phyloP scores from a whole-genome alignment of 2,329 filamentous ascomycete species.

The Phialophora chinensis region DNA sequence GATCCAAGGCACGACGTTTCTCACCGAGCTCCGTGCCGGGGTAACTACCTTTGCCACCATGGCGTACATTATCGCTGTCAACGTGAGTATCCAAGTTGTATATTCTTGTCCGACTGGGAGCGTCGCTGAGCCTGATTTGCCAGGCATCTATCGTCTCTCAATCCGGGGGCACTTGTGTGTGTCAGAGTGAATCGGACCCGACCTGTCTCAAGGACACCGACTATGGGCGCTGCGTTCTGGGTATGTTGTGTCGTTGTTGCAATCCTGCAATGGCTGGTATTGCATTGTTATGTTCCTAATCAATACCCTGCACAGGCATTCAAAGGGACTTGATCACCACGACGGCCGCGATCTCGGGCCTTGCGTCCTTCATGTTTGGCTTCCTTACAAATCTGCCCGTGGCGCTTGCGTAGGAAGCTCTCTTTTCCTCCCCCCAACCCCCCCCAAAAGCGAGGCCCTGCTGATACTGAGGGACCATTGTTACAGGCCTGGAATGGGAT shows the following conservation, averaged over 20 bases:
- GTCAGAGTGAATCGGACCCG: slow-evolving; percentile 53
- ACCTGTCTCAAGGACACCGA: slow-evolving; percentile 55
- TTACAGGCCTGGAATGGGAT: slow-evolving; percentile 69
- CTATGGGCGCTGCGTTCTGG: not conserved
- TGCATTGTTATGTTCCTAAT: slow-evolving; percentile 45
- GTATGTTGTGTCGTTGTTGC: not conserved
- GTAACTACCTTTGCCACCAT: slow-evolving; percentile 6
- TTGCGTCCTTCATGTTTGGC: slow-evolving; percentile 83
- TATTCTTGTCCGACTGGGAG: too few relatives aligned
- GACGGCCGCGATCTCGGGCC: slow-evolving; percentile 79
- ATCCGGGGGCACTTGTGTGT: slow-evolving; percentile 77
- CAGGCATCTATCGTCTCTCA: slow-evolving; percentile 65
- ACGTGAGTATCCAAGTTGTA: not conserved
- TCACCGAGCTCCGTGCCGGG: not conserved
- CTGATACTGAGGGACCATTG: not conserved
- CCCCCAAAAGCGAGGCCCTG: not conserved
- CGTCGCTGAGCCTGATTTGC: not conserved
- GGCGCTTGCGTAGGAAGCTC: slow-evolving; percentile 58
- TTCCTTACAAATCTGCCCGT: slow-evolving; percentile 80
- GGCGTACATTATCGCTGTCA: slow-evolving; percentile 12
- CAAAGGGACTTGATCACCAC: slow-evolving; percentile 82
- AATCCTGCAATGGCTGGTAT: not conserved
- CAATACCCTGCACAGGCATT: slow-evolving; percentile 57
- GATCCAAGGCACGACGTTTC: not conserved
- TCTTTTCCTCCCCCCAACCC: too few relatives aligned